Percentiles rank a stretch among this genome's conserved stretches.
phyloP scores from a whole-genome alignment of 768 basidiomycete species.

The Boletus coccyginus region DNA sequence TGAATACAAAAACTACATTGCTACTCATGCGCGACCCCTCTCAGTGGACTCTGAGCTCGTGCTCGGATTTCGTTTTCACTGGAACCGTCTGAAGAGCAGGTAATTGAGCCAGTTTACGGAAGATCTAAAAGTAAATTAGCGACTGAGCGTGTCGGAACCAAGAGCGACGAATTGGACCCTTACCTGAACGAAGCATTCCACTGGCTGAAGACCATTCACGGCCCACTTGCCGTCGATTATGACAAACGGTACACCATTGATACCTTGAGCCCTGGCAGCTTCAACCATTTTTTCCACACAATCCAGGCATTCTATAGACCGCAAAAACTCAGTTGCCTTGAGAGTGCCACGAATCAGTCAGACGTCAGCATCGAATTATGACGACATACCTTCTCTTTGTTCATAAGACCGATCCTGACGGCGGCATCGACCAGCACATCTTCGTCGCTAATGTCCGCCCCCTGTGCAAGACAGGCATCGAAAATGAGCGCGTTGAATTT shows the following conservation, averaged over 20 bases:
- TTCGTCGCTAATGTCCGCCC: constrained; percentile 34
- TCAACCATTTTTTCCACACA: constrained; percentile 39
- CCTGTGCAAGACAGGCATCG: constrained; percentile 37
- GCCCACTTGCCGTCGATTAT: constrained; percentile 46
- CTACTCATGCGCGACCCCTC: no score
- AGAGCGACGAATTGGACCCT: background rate
- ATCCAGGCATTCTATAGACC: constrained; percentile 34
- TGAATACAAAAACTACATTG: background rate
- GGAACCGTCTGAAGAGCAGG: background rate
- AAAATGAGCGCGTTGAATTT: constrained; percentile 37
- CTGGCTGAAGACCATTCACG: constrained; percentile 41
- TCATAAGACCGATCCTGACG: constrained; percentile 34
- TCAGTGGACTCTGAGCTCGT: background rate
- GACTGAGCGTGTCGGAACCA: background rate
- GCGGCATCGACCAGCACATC: constrained; percentile 36
- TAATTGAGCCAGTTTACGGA: constrained; percentile 27
- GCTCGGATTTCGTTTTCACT: background rate
- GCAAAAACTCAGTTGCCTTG: constrained; percentile 40
- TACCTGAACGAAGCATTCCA: constrained; percentile 40
- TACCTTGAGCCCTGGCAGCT: constrained; percentile 39
- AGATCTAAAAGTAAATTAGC: constrained; percentile 16
- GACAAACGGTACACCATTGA: constrained; percentile 50
- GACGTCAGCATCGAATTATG: background rate
- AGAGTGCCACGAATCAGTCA: background rate
- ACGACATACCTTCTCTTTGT: constrained; percentile 31